These are phyloP conservation scores for Metschnikowia peoriensis DNA, from an alignment of 805 yeast genomes.

Conservation along the genomic window DNA sequence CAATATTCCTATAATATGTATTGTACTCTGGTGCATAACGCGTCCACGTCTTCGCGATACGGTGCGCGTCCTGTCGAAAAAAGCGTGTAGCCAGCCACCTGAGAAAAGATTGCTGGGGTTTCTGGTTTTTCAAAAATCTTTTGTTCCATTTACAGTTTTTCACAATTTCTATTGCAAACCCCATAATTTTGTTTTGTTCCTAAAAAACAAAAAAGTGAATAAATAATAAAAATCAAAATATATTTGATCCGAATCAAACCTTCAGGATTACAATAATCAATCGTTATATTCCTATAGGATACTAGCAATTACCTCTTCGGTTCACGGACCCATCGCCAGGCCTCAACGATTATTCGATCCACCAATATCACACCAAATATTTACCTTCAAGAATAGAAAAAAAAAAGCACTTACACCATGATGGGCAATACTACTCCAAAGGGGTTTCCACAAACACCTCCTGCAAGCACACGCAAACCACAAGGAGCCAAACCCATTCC, in stretches of 20 bases:
- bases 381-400: too few relatives aligned
- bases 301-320: background rate
- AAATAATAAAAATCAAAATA: background rate
- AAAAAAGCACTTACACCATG: background rate
- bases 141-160: background rate
- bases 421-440: conserved; percentile 6
- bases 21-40: background rate
- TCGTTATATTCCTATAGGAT: background rate
- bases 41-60: background rate
- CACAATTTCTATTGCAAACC: background rate
- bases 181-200: background rate
- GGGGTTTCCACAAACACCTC: conserved; percentile 12
- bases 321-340: background rate
- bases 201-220: background rate
- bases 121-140: background rate
- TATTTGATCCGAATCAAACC: background rate
- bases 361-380: background rate
- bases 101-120: background rate
- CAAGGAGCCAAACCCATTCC: conserved; percentile 4
- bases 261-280: background rate
- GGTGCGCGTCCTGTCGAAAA: background rate
- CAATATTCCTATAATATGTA: background rate
- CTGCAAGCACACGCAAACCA: conserved; percentile 8
- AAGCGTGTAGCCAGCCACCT: conserved; percentile 11
- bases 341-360: background rate